Evolutionary conservation across 768 basidiomycete species (phyloP).

Genomic region (Galerina sulciceps): DNA sequence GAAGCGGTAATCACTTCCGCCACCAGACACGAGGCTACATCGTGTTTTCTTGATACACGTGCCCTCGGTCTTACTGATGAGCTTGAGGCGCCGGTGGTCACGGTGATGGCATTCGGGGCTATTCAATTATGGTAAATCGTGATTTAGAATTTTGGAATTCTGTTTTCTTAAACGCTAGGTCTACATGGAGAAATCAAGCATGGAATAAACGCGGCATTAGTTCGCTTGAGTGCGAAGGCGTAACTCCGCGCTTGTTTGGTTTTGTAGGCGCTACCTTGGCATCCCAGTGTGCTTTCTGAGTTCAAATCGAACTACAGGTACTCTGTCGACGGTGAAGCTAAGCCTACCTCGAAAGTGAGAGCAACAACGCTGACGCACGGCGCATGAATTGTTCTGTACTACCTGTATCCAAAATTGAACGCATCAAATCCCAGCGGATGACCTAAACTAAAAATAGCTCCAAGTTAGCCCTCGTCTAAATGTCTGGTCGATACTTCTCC

Average conservation of each 20-base stretch:
- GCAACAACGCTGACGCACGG: too few relatives aligned
- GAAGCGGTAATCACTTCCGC: conserved; percentile 29
- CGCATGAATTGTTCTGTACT: background rate
- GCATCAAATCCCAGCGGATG: background rate
- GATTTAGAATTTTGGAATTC: too few relatives aligned
- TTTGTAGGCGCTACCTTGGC: conserved; percentile 7
- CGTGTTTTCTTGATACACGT: conserved; percentile 39
- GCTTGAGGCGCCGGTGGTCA: conserved; percentile 14
- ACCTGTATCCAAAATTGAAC: background rate
- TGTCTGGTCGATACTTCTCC: background rate
- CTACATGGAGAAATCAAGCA: background rate
- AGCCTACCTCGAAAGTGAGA: too few relatives aligned
- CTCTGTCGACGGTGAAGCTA: too few relatives aligned
- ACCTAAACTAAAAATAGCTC: conserved; percentile 16
- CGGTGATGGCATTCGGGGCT: background rate
- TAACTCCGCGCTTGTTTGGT: conserved; percentile 18
- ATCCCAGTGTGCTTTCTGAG: too few relatives aligned
- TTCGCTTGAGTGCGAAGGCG: background rate
- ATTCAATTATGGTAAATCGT: too few relatives aligned
- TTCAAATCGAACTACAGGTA: too few relatives aligned
- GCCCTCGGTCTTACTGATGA: conserved; percentile 20
- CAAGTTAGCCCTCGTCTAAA: background rate
- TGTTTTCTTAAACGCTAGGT: background rate
- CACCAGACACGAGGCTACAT: conserved; percentile 42
- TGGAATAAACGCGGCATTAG: background rate